Base-by-base conservation (phyloP, 1,284 basidiomycete species). In the Meripilus lineatus region DNA sequence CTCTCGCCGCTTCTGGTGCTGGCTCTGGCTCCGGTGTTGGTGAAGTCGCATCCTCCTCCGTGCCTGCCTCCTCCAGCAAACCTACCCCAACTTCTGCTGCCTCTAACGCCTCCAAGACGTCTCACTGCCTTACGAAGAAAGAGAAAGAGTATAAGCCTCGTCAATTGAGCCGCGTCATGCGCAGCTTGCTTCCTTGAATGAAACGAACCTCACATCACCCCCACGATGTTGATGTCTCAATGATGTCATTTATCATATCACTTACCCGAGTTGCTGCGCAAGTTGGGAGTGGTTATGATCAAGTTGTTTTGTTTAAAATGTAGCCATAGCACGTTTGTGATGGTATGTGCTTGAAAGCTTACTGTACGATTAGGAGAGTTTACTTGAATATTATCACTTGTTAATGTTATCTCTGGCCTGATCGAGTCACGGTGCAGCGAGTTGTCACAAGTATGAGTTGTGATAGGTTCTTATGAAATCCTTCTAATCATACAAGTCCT, bases 81-180 rank as follows among this genome's bases (percentile, higher is more conserved):
- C 33, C 47, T 15, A 13, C 47, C 8, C 20, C 46, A 14, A 25
- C 33, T 22, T n/a, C 28, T 2, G 36, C 47, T 8, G 21, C 43
- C 15, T 28, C 40, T 6, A 25, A 23, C 21, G 41, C 28, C 17
- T 42, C 37, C 30, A 28, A 40, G 8, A 35, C 42, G 33, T 32
- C 28, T 15, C 20, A 26, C 21, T 41, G 40, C 33, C n/a, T 28
- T 13, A 30, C 7, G 26, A 24, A 40, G 18, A 45, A n/a, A 20
- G 24, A 21, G 35, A 30, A 17, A 20, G 34, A 23, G 6, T 28
- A 20, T 20, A 42, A 32, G 30, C n/a, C n/a, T n/a, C 32, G 42
- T 17, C 21, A 21, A 21, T 37, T 20, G 22, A 43, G 42, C 34
- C 42, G 42, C 26, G 18, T 43, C 42, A 43, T 43, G 42, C 17